These are phyloP conservation scores for Suillus sp. DNA, from an alignment of 768 basidiomycete species.

Conservation along the genomic window DNA sequence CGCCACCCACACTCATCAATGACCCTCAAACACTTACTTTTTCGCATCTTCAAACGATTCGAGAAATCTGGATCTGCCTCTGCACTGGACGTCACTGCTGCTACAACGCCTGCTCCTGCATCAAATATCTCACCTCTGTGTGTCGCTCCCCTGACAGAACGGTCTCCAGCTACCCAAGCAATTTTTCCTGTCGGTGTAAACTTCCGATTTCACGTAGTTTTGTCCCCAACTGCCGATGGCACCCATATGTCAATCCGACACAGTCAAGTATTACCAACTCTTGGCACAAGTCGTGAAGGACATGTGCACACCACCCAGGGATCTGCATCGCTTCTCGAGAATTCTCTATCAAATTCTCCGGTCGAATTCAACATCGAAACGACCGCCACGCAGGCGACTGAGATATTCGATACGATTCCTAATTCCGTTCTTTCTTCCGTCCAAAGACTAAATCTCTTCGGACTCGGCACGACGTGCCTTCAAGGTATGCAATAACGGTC, in stretches of 20 bases:
- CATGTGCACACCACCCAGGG: not conserved
- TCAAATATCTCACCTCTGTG: not conserved
- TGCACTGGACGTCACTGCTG: not conserved
- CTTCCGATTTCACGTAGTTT: not conserved
- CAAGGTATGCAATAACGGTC: not conserved
- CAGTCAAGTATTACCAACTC: not conserved
- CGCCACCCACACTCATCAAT: not conserved
- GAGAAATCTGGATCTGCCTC: not conserved
- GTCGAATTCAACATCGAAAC: not conserved
- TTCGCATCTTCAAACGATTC: constrained; percentile 3
- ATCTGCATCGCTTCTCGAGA: not conserved
- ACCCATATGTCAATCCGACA: not conserved
- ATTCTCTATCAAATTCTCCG: not conserved
- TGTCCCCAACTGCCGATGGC: not conserved
- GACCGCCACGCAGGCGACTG: not conserved
- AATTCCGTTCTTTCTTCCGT: not conserved
- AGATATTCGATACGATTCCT: not conserved
- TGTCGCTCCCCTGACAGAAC: not conserved
- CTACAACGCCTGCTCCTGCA: not conserved
- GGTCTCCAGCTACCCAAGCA: not conserved
- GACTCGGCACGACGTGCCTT: not conserved
- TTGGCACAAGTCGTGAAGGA: not conserved
- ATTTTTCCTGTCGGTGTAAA: not conserved
- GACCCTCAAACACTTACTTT: constrained; percentile 1
- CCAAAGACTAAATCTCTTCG: not conserved